Percentiles rank a stretch among this genome's conserved stretches.
Conservation (phyloP, 2,329 filamentous ascomycete genomes). For the Mycocentrospora acerina region DNA sequence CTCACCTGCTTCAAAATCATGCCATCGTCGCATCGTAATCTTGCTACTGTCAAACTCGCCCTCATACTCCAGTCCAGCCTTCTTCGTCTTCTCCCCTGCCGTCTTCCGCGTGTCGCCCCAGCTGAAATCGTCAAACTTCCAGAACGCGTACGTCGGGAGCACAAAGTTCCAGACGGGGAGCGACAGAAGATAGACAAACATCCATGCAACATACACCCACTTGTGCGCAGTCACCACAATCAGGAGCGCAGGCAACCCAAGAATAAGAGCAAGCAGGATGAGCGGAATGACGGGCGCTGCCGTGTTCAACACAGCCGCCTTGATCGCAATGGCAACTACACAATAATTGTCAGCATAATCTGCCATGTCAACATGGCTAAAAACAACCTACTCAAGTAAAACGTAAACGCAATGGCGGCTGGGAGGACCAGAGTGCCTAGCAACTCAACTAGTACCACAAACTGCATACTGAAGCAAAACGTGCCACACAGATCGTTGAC, state of each 20-base stretch:
- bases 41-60: slow-evolving; percentile 98
- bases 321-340: slow-evolving; percentile 81
- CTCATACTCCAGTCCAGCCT: slow-evolving; percentile 81
- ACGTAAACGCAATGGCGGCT: slow-evolving; percentile 93
- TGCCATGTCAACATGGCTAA: slow-evolving; percentile 4
- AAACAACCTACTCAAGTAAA: slow-evolving; percentile 84
- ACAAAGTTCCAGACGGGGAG: slow-evolving; percentile 98
- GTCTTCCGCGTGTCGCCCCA: slow-evolving; percentile 99
- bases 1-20: slow-evolving; percentile 82
- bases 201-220: slow-evolving; percentile 90
- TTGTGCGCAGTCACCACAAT: slow-evolving; percentile 94
- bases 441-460: slow-evolving; percentile 93
- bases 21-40: slow-evolving; percentile 99
- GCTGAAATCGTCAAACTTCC: slow-evolving; percentile 99
- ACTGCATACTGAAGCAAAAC: slow-evolving; percentile 99
- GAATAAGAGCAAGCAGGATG: slow-evolving; percentile 82
- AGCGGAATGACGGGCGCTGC: slow-evolving; percentile 83
- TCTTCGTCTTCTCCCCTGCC: slow-evolving; percentile 83
- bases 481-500: slow-evolving; percentile 96
- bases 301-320: slow-evolving; percentile 57
- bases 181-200: slow-evolving; percentile 91
- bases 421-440: slow-evolving; percentile 92
- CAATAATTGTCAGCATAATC: slow-evolving; percentile 29
- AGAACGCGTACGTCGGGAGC: slow-evolving; percentile 90
- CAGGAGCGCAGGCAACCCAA: slow-evolving; percentile 88